phyloP scores from a whole-genome alignment of 352 stramenopile species.

The Peronosclerospora sorghi region DNA sequence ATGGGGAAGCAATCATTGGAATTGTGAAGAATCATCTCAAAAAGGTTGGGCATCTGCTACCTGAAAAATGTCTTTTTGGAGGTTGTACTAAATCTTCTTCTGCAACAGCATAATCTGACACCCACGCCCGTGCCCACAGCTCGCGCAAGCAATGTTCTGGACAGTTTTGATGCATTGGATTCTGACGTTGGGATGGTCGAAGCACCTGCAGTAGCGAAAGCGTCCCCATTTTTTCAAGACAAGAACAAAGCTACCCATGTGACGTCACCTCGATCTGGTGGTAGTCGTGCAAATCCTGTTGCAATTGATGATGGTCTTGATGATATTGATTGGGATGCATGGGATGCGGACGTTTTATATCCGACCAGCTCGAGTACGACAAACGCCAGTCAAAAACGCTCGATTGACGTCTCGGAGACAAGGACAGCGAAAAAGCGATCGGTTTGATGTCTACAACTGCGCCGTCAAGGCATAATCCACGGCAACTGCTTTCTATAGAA shows the following conservation, averaged over 20 bases:
- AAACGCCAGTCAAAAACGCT: conserved; percentile 17
- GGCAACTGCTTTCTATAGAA: conserved; percentile 30
- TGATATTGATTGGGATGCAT: conserved; percentile 51
- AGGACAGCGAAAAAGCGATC: conserved; percentile 16
- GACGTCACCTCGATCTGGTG: conserved; percentile 2
- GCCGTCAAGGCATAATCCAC: neutral
- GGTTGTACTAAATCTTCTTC: neutral
- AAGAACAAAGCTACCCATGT: conserved; percentile 11
- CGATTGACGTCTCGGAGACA: conserved; percentile 5
- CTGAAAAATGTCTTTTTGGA: neutral
- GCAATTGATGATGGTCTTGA: conserved; percentile 35
- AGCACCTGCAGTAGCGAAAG: conserved; percentile 9
- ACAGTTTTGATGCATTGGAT: conserved; percentile 23
- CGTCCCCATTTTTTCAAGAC: conserved; percentile 43
- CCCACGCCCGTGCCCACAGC: conserved; percentile 20
- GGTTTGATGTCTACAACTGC: conserved; percentile 2
- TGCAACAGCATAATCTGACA: conserved; percentile 49
- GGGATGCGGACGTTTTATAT: conserved; percentile 37
- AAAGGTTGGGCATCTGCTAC: conserved; percentile 36
- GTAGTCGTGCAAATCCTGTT: neutral
- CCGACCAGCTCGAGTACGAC: conserved; percentile 20
- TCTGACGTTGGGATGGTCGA: conserved; percentile 16
- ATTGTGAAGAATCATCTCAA: conserved; percentile 71
- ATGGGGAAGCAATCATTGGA: conserved; percentile 70
- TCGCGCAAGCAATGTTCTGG: conserved; percentile 12